These are phyloP conservation scores for Micractinium sp. DNA, from an alignment of 139 green algal species.

Conservation along the genomic window DNA sequence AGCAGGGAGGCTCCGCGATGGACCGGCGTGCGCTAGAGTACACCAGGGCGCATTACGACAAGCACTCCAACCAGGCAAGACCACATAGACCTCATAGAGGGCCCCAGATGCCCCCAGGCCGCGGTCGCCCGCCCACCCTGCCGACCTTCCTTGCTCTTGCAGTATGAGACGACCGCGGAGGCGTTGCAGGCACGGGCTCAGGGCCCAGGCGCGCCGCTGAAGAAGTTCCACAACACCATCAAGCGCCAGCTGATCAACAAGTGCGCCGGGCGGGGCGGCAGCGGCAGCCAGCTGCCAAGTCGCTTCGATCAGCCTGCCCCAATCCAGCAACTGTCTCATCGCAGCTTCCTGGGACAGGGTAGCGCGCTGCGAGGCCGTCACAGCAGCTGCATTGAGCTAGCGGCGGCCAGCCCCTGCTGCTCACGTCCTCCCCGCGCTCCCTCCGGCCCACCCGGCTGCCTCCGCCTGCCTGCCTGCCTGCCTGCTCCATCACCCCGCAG, in stretches of 20 bases:
- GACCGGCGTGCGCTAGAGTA: conserved; percentile 50
- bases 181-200: conserved; percentile 61
- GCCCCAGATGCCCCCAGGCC: neutral
- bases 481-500: conserved; percentile 48
- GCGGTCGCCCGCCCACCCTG: neutral
- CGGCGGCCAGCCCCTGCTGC: neutral
- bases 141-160: neutral
- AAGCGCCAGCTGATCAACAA: conserved; percentile 83
- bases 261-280: conserved; percentile 15
- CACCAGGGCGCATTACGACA: conserved; percentile 56
- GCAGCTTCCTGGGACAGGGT: too few relatives aligned
- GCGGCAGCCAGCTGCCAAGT: neutral
- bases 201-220: conserved; percentile 75
- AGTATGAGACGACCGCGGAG: conserved; percentile 46
- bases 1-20: conserved; percentile 21
- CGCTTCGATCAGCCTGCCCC: neutral
- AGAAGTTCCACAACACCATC: conserved; percentile 92
- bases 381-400: neutral
- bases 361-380: too few relatives aligned
- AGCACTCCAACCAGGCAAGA: conserved; percentile 43
- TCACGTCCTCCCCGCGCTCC: neutral
- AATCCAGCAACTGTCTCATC: too few relatives aligned
- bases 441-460: too few relatives aligned
- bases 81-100: neutral
- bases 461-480: neutral